Evolutionary conservation across 352 stramenopile species (phyloP).

Genomic region (Globisporangium okanoganense): DNA sequence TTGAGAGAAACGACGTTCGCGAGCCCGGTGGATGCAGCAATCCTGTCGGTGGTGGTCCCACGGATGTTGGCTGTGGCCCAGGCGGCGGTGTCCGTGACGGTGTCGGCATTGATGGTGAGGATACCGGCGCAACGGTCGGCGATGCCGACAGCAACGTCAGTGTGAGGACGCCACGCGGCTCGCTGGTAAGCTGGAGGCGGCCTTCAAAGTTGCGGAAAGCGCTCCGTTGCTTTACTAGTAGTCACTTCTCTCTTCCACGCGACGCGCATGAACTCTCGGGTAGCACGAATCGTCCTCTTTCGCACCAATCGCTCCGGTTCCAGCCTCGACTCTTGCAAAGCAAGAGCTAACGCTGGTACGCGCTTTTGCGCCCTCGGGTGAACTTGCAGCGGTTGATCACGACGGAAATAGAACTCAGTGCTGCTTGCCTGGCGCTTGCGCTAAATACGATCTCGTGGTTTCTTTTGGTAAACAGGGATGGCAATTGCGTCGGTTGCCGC

Average conservation of each 20-base stretch:
- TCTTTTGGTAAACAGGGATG: not conserved
- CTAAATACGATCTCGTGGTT: not conserved
- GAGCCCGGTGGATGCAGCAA: not conserved
- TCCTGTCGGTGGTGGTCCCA: not conserved
- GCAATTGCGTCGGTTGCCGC: not conserved
- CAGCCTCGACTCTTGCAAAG: not conserved
- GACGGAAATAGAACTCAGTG: not conserved
- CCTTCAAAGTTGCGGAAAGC: not conserved
- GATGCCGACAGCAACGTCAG: not conserved
- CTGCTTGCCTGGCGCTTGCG: not conserved
- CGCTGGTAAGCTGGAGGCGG: not conserved
- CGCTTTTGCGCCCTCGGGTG: not conserved
- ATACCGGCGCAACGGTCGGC: not conserved
- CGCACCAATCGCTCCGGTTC: not conserved
- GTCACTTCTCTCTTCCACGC: not conserved
- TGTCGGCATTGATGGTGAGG: not conserved
- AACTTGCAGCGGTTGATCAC: not conserved
- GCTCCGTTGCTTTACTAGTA: not conserved
- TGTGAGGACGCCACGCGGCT: not conserved
- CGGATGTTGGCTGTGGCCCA: not conserved
- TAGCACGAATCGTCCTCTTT: not conserved
- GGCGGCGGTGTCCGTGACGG: not conserved
- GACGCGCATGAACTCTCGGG: constrained; percentile 1
- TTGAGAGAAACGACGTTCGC: constrained; percentile 46
- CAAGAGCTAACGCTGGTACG: not conserved